Evolutionary conservation across 148 eudicot genomes (phyloP), one percentile per base, ranked within the genome.

Genomic region (Arbutus unedo): DNA sequence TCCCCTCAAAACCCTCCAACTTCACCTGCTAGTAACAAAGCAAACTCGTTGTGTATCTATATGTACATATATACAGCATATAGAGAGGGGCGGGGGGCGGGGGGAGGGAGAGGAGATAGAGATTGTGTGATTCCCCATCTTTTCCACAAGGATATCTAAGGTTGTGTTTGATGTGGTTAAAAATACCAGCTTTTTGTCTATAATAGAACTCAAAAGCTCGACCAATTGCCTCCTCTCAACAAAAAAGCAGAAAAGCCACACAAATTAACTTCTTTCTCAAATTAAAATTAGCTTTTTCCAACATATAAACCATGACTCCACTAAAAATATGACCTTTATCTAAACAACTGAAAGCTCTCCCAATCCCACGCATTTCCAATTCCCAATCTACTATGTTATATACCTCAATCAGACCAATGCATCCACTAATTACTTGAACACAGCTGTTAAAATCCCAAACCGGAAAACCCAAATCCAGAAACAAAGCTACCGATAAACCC

Each of bases 401-500:
- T 11, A 59, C 51, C 6, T 47, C 2, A 64, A 64, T 64, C 31
- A 8, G 21, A 64, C 38, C 53, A 79, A 62, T 62, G 81, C 81
- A 48, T 21, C 73, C 25, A 45, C 23, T 31, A 38, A 38, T 38
- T 13, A 70, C 67, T 43, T 11, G 21, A 70, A 51, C 66, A 76
- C 64, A 81, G 50, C 62, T 18, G 72, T 8, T 3, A 81, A 50
- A 68, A 53, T 81, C 41, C 18, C n/a, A 71, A 41, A 53, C 18
- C 7, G 6, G 47, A 77, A 15, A 70, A 54, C 53, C 59, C 74
- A 76, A 19, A 50, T 62, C 50, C 54, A 45, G 10, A 78, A 68
- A n/a, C 82, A 68, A 75, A 47, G 72, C 49, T 23, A 43, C n/a
- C 74, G 68, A 72, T 83, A 90, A 88, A 90, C 90, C 92, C 91